Base-by-base conservation (phyloP, 2,329 filamentous ascomycete species). In the Neonectria sp. region DNA sequence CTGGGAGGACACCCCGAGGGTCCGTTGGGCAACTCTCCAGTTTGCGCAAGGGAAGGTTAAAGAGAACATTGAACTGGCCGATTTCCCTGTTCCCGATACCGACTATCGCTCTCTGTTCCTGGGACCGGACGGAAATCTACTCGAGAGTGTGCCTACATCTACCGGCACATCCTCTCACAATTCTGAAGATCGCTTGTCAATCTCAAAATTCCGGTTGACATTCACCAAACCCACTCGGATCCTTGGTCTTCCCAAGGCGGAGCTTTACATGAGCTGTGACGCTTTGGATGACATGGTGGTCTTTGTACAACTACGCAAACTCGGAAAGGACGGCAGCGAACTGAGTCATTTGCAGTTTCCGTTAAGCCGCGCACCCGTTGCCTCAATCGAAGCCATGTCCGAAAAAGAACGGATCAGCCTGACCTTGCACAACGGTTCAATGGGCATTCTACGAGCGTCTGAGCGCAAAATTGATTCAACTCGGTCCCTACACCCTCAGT, bases 201-300 rank as follows among this genome's bases (percentile, higher is more conserved):
- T 21, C 21, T 21, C 21, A 21, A 21, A 21, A 21, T 21, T 21
- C 21, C 21, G 21, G 21, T 21, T 21, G 21, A 83, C 75, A 0
- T 86, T 87, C 65, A 24, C 72, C 3, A 72, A 82, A 51, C 72
- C 74, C 2, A 79, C 82, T 0, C 75, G 80, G 4, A 70, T 87
- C 1, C 80, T 85, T n/a, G 85, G 85, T 2, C 73, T 84, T 0
- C 79, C 85, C 8, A 86, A 86, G 70, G 83, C 83, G 0, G 73
- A 82, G 0, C 73, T 88, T 0, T 85, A 84, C 74, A 82, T 86
- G 76, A 84, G 81, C 1, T 82, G 79, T 63, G 71, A 76, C 2
- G 78, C 80, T 13, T 73, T 76, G 15, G 79, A 86, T 56, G 85
- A 86, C 65, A 80, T 86, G 65, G 80, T 77, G 27, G 79, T 85